These are phyloP conservation scores for Carex cristatella DNA, from an alignment of 176 grass and related monocot species.

Conservation along the genomic window DNA sequence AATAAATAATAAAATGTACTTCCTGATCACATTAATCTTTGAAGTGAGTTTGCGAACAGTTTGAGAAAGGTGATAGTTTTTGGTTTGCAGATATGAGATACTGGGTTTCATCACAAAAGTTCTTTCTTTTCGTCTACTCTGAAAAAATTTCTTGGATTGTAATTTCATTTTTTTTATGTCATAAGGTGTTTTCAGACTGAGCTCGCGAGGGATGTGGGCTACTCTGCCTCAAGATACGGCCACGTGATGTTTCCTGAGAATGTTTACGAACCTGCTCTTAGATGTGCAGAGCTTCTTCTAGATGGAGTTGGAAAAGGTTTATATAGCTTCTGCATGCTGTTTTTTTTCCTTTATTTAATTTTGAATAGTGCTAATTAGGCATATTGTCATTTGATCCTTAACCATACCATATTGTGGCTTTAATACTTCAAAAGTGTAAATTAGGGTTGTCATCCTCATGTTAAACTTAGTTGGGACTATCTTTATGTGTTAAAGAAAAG, in stretches of 20 bases:
- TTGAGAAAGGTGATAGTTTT: not conserved
- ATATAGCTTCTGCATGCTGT: not conserved
- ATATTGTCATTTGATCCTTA: not conserved
- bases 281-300: conserved; percentile 88
- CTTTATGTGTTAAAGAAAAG: not conserved
- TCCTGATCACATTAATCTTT: not conserved
- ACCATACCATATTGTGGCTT: not conserved
- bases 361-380: not conserved
- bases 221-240: conserved; percentile 86
- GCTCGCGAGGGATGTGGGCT: conserved; percentile 93
- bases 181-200: conserved; percentile 69
- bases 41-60: not conserved
- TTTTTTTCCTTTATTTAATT: not conserved
- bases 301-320: conserved; percentile 87
- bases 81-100: conserved; percentile 1
- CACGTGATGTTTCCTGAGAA: conserved; percentile 99
- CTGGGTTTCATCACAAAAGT: not conserved
- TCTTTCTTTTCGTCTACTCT: not conserved
- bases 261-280: conserved; percentile 86
- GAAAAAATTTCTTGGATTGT: not conserved
- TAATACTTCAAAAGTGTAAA: not conserved
- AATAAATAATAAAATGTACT: not conserved
- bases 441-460: not conserved
- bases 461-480: not conserved
- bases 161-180: conserved; percentile 30